phyloP scores from a whole-genome alignment of 768 basidiomycete species.

The Zangia roseola region DNA sequence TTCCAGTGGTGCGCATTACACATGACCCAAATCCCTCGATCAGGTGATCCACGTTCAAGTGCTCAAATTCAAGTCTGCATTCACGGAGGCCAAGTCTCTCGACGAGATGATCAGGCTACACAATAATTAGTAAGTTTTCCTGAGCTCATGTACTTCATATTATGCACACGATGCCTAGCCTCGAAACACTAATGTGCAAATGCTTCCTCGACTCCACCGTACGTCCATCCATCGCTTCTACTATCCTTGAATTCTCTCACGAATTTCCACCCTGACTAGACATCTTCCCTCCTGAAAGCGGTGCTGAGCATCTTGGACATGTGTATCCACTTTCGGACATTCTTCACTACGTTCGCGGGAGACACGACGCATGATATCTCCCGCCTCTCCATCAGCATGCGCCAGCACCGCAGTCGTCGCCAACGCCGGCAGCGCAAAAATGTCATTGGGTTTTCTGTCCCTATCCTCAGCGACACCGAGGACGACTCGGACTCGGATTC shows the following conservation, averaged over 20 bases:
- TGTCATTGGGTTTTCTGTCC: conserved; percentile 59
- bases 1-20: neutral
- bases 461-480: conserved; percentile 26
- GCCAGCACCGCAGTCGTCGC: conserved; percentile 62
- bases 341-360: conserved; percentile 59
- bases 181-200: conserved; percentile 56
- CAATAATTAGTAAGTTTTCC: conserved; percentile 58
- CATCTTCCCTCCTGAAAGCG: conserved; percentile 59
- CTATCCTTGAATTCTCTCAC: neutral
- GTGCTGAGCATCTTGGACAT: conserved; percentile 73
- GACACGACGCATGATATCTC: conserved; percentile 59
- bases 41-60: conserved; percentile 72
- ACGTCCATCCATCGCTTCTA: conserved; percentile 12
- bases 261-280: conserved; percentile 37
- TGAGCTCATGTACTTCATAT: neutral
- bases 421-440: conserved; percentile 53
- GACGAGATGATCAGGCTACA: conserved; percentile 77
- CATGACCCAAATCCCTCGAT: conserved; percentile 1
- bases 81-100: conserved; percentile 57
- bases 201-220: conserved; percentile 68
- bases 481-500: conserved; percentile 35
- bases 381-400: conserved; percentile 49
- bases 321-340: conserved; percentile 64
- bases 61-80: conserved; percentile 53
- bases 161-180: conserved; percentile 34